These are phyloP conservation scores for Poterioochromonas sp. DNA, from an alignment of 352 stramenopile genomes.

Conservation along the genomic window DNA sequence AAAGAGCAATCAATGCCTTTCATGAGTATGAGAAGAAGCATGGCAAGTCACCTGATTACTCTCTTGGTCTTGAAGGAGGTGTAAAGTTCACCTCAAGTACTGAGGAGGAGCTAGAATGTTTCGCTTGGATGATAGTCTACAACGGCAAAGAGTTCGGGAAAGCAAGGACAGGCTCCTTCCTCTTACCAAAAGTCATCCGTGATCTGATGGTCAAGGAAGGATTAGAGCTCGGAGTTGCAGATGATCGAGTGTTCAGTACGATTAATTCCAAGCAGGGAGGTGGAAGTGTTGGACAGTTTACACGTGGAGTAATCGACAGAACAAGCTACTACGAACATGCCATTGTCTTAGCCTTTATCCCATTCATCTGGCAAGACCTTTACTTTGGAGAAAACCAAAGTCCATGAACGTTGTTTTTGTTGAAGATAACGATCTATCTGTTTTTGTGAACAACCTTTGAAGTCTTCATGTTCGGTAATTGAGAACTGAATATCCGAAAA, in stretches of 20 bases:
- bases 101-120: slow-evolving; percentile 41
- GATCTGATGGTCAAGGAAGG: slow-evolving; percentile 50
- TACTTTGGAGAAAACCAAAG: too few species aligned
- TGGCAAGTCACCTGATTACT: slow-evolving; percentile 44
- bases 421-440: too few species aligned
- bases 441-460: too few species aligned
- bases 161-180: slow-evolving; percentile 55
- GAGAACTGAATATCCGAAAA: too few species aligned
- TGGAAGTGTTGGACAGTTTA: slow-evolving; percentile 60
- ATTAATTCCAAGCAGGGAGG: slow-evolving; percentile 57
- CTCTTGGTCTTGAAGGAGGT: slow-evolving; percentile 61
- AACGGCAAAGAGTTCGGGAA: slow-evolving; percentile 43
- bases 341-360: slow-evolving; percentile 56
- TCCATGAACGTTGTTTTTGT: too few species aligned
- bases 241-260: slow-evolving; percentile 57
- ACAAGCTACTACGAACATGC: slow-evolving; percentile 61
- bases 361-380: slow-evolving; percentile 43
- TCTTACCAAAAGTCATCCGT: slow-evolving; percentile 52
- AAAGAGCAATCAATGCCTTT: slow-evolving; percentile 52
- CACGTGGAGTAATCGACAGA: slow-evolving; percentile 55
- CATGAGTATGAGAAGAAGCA: not conserved
- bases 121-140: slow-evolving; percentile 43
- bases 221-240: slow-evolving; percentile 63
- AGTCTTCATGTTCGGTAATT: too few species aligned
- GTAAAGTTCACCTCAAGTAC: slow-evolving; percentile 46